phyloP scores from a whole-genome alignment of 495 filamentous ascomycete genomes.

The Astrothelium macrocarpum region DNA sequence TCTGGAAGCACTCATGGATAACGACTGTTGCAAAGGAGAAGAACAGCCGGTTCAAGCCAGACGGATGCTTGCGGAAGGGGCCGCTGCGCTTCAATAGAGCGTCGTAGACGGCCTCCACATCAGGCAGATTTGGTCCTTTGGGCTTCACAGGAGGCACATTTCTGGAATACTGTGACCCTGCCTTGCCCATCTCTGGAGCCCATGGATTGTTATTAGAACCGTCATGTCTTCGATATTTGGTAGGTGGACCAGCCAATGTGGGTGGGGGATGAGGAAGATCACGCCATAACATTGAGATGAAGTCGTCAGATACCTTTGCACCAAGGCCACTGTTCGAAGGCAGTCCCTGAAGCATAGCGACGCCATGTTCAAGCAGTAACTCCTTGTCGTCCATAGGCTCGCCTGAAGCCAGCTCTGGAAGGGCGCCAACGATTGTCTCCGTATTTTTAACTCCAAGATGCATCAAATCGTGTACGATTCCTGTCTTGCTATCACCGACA shows the following conservation, averaged over 20 bases:
- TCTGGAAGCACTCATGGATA: constrained; percentile 24
- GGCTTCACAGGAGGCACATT: constrained; percentile 26
- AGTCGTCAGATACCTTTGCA: constrained; percentile 24
- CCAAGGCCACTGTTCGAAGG: constrained; percentile 28
- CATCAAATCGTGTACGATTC: constrained; percentile 26
- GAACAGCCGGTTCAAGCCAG: constrained; percentile 27
- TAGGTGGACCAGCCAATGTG: constrained; percentile 22
- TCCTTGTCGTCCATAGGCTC: constrained; percentile 34
- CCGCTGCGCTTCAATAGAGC: constrained; percentile 24
- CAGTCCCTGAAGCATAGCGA: constrained; percentile 31
- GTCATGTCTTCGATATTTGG: constrained; percentile 32
- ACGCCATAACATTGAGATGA: constrained; percentile 28
- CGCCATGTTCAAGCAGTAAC: constrained; percentile 31
- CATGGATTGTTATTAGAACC: constrained; percentile 32
- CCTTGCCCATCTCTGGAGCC: constrained; percentile 39
- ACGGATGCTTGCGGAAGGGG: constrained; percentile 27
- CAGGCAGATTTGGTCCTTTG: constrained; percentile 25
- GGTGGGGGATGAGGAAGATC: constrained; percentile 25
- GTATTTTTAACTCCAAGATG: constrained; percentile 26
- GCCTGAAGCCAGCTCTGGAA: constrained; percentile 28
- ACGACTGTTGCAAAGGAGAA: constrained; percentile 29
- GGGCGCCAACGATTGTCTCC: constrained; percentile 22
- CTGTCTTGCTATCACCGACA: constrained; percentile 20
- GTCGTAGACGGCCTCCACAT: constrained; percentile 24
- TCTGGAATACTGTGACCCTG: constrained; percentile 28